Evolutionary conservation across 495 filamentous ascomycete species (phyloP), one percentile per base, ranked within the genome.

Genomic region (Parathielavia hyrcaniae): DNA sequence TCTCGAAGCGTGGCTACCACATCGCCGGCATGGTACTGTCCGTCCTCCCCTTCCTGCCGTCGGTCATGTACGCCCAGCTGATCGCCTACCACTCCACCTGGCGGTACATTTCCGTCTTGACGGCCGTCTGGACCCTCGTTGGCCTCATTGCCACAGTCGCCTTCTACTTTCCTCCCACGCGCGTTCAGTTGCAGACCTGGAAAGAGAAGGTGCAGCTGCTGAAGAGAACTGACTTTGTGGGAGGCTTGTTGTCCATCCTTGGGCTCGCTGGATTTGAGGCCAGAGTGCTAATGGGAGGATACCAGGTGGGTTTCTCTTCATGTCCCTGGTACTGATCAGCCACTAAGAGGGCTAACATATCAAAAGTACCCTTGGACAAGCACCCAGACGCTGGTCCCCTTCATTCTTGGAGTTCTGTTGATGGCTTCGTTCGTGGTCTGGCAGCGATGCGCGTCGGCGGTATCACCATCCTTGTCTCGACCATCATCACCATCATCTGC

Each of bases 381-480:
- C 40, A 55, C 67, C 0, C 55, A 63, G 9, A 71, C 77, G 16
- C 71, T 81, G 32, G 69, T 51, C 4, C 84, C 88, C 75, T 69
- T 89, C 2, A 71, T 82, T 0, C 39, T 86, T 9, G 88, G 88
- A 8, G 61, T 79, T 22, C 26, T 82, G 17, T 74, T 78, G 58
- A 65, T 90, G 22, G 62, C 79, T 19, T 56, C 70, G 13, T 82
- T 91, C 52, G 81, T 76, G 0, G 53, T 81, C 0, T 90, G 81
- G 78, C 87, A 92, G 68, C 73, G 74, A 14, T 81, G 83, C 41
- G 86, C 17, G 86, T 89, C 20, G 86, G 86, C 16, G 86, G 86
- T 6, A 86, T 90, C 38, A 83, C 88, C 13, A 84, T 89, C 14
- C 86, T 85, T 1, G 84, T 85, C 0, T 68, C 67, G 0, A 68